phyloP scores from a whole-genome alignment of 73 alveolate species.

The Paramecium octaurelia region DNA sequence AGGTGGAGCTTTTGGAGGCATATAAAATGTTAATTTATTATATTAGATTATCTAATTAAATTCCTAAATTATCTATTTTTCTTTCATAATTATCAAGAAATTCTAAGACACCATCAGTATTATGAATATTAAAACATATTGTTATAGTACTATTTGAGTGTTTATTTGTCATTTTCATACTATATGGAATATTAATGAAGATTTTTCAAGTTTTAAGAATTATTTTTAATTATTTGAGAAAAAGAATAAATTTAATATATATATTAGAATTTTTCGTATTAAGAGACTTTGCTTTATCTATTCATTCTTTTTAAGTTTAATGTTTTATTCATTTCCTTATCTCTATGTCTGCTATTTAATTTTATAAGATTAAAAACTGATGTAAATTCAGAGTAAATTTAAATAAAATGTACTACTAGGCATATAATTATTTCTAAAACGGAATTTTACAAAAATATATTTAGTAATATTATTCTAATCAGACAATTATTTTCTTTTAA shows the following conservation, averaged over 20 bases:
- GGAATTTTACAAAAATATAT: background rate
- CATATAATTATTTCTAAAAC: background rate
- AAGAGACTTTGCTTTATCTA: background rate
- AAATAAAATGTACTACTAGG: background rate
- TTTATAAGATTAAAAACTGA: background rate
- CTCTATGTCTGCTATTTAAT: background rate
- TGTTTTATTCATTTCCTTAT: background rate
- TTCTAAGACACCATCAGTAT: background rate
- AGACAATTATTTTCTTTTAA: background rate
- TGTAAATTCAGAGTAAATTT: background rate
- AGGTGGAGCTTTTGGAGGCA: conserved; percentile 51
- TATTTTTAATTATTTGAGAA: background rate
- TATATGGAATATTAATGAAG: background rate
- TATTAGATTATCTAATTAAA: background rate
- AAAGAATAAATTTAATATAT: background rate
- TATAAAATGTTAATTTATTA: background rate
- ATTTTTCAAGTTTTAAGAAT: background rate
- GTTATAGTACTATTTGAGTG: no score
- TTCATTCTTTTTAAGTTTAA: background rate
- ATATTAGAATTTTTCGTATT: background rate
- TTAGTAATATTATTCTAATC: background rate
- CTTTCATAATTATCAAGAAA: background rate
- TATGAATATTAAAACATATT: no score
- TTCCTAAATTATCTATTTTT: background rate
- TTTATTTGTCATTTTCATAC: no score